Base-by-base conservation (phyloP, 2,329 filamentous ascomycete genomes). In the Monosporascus sp. region DNA sequence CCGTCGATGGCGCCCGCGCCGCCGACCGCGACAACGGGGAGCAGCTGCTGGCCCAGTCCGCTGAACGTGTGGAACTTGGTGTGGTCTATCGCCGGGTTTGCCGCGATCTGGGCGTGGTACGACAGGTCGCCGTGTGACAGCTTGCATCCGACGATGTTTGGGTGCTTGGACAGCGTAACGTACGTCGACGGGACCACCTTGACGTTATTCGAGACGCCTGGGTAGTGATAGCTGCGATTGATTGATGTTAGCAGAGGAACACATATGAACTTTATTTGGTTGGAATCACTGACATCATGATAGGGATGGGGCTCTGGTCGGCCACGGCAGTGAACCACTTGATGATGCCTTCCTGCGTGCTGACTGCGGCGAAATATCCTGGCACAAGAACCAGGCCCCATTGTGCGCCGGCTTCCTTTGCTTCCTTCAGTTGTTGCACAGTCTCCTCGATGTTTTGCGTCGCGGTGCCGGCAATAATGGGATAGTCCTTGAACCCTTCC, bases 81-180 rank as follows among this genome's bases (percentile, higher is more conserved):
- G 61, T 81, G 76, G 66, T 86, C 79, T 63, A 87, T 84, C 47
- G 72, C 65, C 0, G 83, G 83, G 60, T 77, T 80, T 4, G 77
- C 74, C 4, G 80, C 81, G 53, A 87, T 78, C 65, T 85, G 79
- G 5, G 79, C 75, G 64, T 85, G 83, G 60, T 80, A 75, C n/a
- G 82, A 84, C 47, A 87, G 75, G 63, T 86, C 82, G 49, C 82
- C 83, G 65, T 88, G 84, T 0, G 83, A 87, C 60, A 88, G 79
- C 70, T 88, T 88, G 70, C 81, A 85, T 49, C 84, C 84, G 4
- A 87, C 83, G 53, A 87, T 86, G 63, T 87, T 87, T 31, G 80
- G 76, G 64, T 87, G 84, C 51, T 76, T 70, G 6, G 84, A 75
- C 25, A 88, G 79, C 0, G 63, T 66, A 18, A 67, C 80, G 62